Base-by-base conservation (phyloP, 179 eudicot genomes). In the Beta lomatogona region DNA sequence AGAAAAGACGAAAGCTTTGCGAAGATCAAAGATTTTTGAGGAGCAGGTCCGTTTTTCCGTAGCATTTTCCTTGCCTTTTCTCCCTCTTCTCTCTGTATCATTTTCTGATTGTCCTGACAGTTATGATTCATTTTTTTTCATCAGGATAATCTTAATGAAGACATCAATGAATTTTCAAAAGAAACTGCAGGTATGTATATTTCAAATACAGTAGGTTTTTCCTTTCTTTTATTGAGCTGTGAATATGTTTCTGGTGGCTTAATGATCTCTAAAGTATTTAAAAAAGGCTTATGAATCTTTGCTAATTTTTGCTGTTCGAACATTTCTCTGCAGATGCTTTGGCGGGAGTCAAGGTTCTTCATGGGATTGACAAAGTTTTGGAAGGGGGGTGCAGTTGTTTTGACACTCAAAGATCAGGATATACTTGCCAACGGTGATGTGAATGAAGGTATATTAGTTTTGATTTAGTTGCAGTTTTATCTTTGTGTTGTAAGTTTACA, bases 321-420 rank as follows among this genome's bases (percentile, higher is more conserved):
- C 44, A 57, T 81, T 67, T 50, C 44, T 76, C 41, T 46, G 15
- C 88, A 87, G 99, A 88, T 72, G 89, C 90, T 63, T 86, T 96
- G 86, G 93, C 89, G 5, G 99, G 99, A 19, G 91, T 90, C 46
- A 96, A 94, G 92, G 91, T 96, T 81, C 98, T 96, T 79, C 97
- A 96, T 85, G 99, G 99, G 68, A 82, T 96, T 85, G 98, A 96
- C 84, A 94, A 96, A 88, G 98, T 96, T 74, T 77, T 92, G 75
- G 97, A 91, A 90, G 99, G 99, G 99, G 72, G 99, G 99, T 65
- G 92, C 99, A 60, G 97, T 96, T 86, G 95, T 96, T 73, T 92
- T 94, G 86, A 96, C 99, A 4, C 97, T 96, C 66, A 94, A 94
- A 89, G 99, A 96, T 89, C 98, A 94, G 89, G 90, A 91, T 69